phyloP scores from a whole-genome alignment of 148 eudicot genomes.

The Chenopodium suecicum region DNA sequence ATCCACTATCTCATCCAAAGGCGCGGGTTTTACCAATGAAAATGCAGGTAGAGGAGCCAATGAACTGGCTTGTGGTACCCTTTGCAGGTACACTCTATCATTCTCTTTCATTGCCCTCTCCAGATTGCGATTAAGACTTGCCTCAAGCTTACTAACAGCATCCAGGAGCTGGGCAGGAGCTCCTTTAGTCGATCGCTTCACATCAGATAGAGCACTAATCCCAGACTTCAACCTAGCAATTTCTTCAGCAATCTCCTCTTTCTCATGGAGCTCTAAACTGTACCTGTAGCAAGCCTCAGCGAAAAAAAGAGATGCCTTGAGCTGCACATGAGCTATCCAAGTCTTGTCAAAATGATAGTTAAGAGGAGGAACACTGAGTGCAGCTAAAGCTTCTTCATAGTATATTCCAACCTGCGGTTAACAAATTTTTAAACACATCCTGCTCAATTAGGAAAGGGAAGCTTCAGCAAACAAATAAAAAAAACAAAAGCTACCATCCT shows the following conservation, averaged over 20 bases:
- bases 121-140: slow-evolving; percentile 64
- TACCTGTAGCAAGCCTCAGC: slow-evolving; percentile 97
- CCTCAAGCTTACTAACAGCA: slow-evolving; percentile 77
- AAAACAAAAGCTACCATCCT: neutral
- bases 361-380: slow-evolving; percentile 77
- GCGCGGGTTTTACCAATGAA: slow-evolving; percentile 77
- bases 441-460: neutral
- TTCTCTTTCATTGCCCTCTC: slow-evolving; percentile 95
- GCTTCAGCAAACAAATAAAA: neutral
- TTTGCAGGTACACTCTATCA: slow-evolving; percentile 93
- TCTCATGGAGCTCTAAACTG: slow-evolving; percentile 88
- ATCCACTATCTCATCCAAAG: slow-evolving; percentile 80
- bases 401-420: slow-evolving; percentile 69
- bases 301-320: slow-evolving; percentile 83
- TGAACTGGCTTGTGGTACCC: slow-evolving; percentile 80
- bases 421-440: slow-evolving; percentile 7
- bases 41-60: slow-evolving; percentile 74
- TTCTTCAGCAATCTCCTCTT: slow-evolving; percentile 98
- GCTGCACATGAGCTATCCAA: slow-evolving; percentile 91
- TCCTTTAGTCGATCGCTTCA: slow-evolving; percentile 66
- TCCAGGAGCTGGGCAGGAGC: slow-evolving; percentile 88
- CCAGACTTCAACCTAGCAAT: slow-evolving; percentile 83
- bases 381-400: slow-evolving; percentile 91
- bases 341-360: slow-evolving; percentile 81
- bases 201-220: slow-evolving; percentile 63